Evolutionary conservation across 1,284 basidiomycete genomes (phyloP).

Genomic region (Volvariella surrecta): DNA sequence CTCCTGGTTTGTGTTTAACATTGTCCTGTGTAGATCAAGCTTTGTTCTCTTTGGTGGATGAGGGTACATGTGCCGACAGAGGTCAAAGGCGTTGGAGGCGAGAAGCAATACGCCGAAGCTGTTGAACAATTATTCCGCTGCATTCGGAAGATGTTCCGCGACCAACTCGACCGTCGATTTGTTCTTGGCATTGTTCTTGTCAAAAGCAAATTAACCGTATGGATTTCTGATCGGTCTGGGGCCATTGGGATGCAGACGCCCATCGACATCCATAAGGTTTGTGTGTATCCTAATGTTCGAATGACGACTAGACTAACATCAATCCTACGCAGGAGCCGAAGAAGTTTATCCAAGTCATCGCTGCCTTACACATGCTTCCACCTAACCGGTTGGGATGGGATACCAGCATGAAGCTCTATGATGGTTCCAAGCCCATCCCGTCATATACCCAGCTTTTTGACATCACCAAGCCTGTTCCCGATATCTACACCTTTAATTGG

Average conservation of each 20-base stretch:
- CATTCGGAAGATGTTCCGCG: slow-evolving; percentile 6
- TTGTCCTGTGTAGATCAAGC: no score
- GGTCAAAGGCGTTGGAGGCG: no score
- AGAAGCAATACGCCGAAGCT: no score
- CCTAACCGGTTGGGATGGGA: slow-evolving; percentile 12
- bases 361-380: slow-evolving; percentile 5
- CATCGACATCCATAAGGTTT: slow-evolving; percentile 10
- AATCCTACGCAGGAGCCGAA: slow-evolving; percentile 2
- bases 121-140: neutral
- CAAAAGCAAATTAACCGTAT: slow-evolving; percentile 2
- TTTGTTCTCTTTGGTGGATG: no score
- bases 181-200: slow-evolving; percentile 6
- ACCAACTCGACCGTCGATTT: slow-evolving; percentile 9
- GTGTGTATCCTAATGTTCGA: neutral
- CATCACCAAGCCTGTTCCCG: no score
- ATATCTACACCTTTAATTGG: no score
- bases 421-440: neutral
- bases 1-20: no score
- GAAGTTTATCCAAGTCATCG: slow-evolving; percentile 2
- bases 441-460: no score
- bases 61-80: no score
- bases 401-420: slow-evolving; percentile 10
- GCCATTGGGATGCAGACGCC: slow-evolving; percentile 4
- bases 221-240: slow-evolving; percentile 10
- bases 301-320: neutral